Evolutionary conservation across 2,329 filamentous ascomycete genomes (phyloP), one percentile per base, ranked within the genome.

Genomic region (Fusarium fujikuroi): DNA sequence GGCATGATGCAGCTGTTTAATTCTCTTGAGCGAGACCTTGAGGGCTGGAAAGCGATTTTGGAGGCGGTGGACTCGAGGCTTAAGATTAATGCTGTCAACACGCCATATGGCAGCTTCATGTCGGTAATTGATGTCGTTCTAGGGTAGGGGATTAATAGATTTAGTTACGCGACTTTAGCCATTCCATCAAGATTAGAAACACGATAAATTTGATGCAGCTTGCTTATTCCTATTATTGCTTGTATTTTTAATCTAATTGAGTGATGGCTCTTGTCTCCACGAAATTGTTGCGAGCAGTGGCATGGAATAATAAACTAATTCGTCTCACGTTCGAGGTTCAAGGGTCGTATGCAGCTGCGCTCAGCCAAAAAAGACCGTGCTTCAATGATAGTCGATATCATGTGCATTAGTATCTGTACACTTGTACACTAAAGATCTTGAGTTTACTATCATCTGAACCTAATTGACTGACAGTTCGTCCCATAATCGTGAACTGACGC

Each of bases 1-100:
- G 59, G 39, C 4, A 62, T 62, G 49, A 57, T 62, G 59, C 59
- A 44, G 32, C 23, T 62, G 3, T 62, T 62, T 19, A 62, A 62
- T 28, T 57, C 59, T 0, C 23, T 44, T 25, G 59, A 62, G 9
- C 12, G 50, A 30, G 59, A 62, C 2, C 39, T 62, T 18, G 59
- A 44, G 14, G 18, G 39, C 1, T 62, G 59, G 59, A 25, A 62
- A 2, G 50, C 30, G 2, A 57, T 62, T 4, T 3, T 62, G 15
- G 39, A 54, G 28, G 59, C 30, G 2, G 59, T 36, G 49, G 59
- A 62, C 11, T 36, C 59, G 15, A 62, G 49, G 5, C 59, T 62
- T 2, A 62, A 23, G 49, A 62, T 62, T 7, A 62, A 57, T 21
- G 37, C 59, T 37, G 50, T 62, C 9, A 62, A 57, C 9, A 62